phyloP scores from a whole-genome alignment of 768 basidiomycete genomes.

The Suillus luteus region DNA sequence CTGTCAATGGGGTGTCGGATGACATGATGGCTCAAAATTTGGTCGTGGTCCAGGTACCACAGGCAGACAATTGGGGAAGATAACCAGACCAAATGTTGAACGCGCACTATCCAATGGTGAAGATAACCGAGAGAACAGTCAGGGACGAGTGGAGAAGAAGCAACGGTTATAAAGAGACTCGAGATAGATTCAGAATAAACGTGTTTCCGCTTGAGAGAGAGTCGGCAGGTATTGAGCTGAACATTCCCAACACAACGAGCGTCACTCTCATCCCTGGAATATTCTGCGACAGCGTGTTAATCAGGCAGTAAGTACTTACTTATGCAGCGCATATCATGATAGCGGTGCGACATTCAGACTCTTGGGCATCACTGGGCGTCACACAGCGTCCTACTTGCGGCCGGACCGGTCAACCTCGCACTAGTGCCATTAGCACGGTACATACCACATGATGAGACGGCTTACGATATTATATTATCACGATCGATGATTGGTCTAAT shows the following conservation, averaged over 20 bases:
- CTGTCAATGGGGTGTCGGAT: neutral
- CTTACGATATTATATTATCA: neutral
- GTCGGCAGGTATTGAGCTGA: neutral
- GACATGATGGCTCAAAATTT: constrained; percentile 4
- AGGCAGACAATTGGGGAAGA: neutral
- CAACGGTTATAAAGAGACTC: neutral
- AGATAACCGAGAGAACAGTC: neutral
- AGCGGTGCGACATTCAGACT: neutral
- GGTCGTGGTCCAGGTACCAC: neutral
- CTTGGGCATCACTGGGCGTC: neutral
- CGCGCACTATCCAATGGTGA: neutral
- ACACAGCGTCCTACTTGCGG: neutral
- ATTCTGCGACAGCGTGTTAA: neutral
- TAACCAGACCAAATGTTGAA: neutral
- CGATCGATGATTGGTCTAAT: neutral
- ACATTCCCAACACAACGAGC: constrained; percentile 1
- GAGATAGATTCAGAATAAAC: neutral
- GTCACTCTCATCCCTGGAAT: neutral
- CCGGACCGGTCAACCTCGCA: neutral
- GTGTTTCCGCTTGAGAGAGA: neutral
- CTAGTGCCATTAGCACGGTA: neutral
- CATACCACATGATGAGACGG: neutral
- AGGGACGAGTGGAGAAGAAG: neutral
- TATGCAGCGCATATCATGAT: neutral
- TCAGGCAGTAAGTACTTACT: neutral